These are phyloP conservation scores for Entomortierella chlamydospora DNA, from an alignment of 192 early-diverging fungal genomes.

Conservation along the genomic window DNA sequence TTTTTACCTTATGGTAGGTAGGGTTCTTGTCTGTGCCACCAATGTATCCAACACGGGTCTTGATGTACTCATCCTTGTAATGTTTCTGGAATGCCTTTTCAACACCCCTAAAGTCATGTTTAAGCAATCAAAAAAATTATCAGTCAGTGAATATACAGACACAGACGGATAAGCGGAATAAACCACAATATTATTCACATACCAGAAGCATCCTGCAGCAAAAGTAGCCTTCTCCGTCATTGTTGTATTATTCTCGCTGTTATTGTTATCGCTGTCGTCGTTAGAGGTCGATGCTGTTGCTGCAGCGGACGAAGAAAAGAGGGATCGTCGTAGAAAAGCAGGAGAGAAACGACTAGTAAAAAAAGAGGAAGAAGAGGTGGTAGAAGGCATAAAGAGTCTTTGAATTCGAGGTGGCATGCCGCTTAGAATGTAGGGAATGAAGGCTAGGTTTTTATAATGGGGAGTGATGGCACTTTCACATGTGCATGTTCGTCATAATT, in stretches of 20 bases:
- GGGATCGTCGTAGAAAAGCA: background rate
- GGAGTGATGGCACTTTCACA: too few species aligned
- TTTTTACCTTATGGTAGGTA: slow-evolving; percentile 59
- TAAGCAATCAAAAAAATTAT: too few species aligned
- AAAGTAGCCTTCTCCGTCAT: slow-evolving; percentile 76
- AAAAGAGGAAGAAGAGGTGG: background rate
- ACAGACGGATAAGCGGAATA: too few species aligned
- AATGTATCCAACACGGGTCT: slow-evolving; percentile 63
- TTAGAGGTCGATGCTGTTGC: background rate
- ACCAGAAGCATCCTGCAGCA: slow-evolving; percentile 96
- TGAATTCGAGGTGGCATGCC: background rate
- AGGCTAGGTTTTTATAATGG: too few species aligned
- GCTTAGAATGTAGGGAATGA: too few species aligned
- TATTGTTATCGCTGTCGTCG: background rate
- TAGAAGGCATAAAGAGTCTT: background rate
- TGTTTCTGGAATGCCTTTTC: slow-evolving; percentile 64
- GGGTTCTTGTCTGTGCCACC: slow-evolving; percentile 58
- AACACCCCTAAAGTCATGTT: slow-evolving; percentile 56
- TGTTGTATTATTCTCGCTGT: background rate
- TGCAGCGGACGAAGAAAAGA: background rate
- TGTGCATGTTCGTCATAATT: too few species aligned
- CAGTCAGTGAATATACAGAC: too few species aligned
- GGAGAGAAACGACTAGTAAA: background rate
- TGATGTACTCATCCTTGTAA: slow-evolving; percentile 53
- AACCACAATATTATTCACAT: too few species aligned